phyloP scores from a whole-genome alignment of 495 filamentous ascomycete genomes.

The Penicillium parvum region DNA sequence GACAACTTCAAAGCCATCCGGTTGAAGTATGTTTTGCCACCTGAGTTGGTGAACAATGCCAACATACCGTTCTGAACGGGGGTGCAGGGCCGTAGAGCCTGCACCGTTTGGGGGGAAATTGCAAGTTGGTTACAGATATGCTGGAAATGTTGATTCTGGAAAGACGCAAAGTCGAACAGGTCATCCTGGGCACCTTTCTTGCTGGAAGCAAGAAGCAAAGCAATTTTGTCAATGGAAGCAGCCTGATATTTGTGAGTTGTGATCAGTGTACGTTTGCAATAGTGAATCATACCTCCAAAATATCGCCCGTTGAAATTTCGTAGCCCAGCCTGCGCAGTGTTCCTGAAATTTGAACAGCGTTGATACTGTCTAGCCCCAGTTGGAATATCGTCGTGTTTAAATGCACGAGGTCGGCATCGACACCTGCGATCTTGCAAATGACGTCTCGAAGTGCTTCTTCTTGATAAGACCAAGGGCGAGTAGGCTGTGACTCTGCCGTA shows the following conservation, averaged over 20 bases:
- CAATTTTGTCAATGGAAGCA: constrained; percentile 25
- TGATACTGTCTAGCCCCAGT: constrained; percentile 43
- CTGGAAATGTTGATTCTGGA: constrained; percentile 54
- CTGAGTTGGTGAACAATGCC: constrained; percentile 64
- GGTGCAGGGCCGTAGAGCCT: constrained; percentile 41
- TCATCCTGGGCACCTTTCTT: constrained; percentile 9
- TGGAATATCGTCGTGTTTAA: constrained; percentile 49
- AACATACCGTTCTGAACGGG: constrained; percentile 83
- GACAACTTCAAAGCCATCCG: constrained; percentile 61
- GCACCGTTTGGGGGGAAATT: constrained; percentile 17
- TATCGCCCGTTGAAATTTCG: constrained; percentile 57
- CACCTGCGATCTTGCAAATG: constrained; percentile 51
- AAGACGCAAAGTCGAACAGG: constrained; percentile 24
- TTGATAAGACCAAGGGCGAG: constrained; percentile 43
- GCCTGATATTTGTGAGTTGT: constrained; percentile 53
- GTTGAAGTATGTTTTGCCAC: constrained; percentile 71
- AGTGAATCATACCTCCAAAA: constrained; percentile 49
- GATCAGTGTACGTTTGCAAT: constrained; percentile 52
- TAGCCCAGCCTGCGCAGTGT: constrained; percentile 56
- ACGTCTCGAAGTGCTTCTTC: constrained; percentile 59
- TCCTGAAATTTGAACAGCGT: constrained; percentile 57
- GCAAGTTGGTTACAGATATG: constrained; percentile 32
- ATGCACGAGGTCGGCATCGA: constrained; percentile 41
- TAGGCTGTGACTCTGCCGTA: not conserved
- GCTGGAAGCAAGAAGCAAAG: constrained; percentile 16